Conservation (phyloP, 78 protist species). For the Blattamonas nauphoetae region DNA sequence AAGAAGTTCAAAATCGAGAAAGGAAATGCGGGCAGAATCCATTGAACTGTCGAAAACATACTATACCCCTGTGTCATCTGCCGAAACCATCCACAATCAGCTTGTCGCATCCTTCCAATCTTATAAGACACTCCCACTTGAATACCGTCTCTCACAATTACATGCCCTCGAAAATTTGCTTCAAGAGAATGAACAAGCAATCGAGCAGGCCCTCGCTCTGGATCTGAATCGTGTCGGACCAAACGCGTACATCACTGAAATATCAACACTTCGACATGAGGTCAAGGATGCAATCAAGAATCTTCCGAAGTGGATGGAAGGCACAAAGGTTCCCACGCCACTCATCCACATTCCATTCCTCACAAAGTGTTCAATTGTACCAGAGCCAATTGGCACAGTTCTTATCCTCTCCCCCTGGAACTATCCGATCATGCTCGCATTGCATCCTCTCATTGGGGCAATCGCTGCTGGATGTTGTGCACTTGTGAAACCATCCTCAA, state of each 20-base stretch:
- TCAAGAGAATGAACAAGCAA: not conserved
- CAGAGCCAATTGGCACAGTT: constrained; percentile 76
- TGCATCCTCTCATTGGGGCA: constrained; percentile 62
- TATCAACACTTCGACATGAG: not conserved
- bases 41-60: not conserved
- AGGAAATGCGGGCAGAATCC: not conserved
- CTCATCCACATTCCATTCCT: not conserved
- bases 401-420: constrained; percentile 85
- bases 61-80: not conserved
- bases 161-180: not conserved
- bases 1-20: no score
- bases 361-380: not conserved
- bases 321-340: not conserved
- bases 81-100: not conserved
- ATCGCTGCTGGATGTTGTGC: constrained; percentile 79
- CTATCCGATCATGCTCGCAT: constrained; percentile 46
- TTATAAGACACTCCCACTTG: not conserved
- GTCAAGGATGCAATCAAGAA: not conserved
- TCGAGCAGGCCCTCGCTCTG: not conserved
- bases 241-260: not conserved
- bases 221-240: not conserved
- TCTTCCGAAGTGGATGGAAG: not conserved
- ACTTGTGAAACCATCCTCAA: constrained; percentile 63
- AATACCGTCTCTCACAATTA: not conserved
- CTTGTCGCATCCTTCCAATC: not conserved